These are phyloP conservation scores for Naganishia antarctica DNA, from an alignment of 768 basidiomycete genomes.

Conservation along the genomic window DNA sequence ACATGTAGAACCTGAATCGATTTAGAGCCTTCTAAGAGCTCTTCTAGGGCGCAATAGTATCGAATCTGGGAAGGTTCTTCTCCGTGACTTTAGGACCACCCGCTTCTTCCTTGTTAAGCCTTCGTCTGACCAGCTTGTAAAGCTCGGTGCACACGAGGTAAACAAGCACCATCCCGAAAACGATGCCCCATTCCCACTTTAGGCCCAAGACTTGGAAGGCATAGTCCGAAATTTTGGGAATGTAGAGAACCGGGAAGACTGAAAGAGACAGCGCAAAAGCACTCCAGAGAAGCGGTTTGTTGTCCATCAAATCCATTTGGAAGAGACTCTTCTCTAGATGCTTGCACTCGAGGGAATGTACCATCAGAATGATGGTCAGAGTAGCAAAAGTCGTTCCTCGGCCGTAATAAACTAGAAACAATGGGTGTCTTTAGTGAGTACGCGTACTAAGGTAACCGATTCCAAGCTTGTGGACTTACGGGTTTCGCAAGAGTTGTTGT, in stretches of 20 bases:
- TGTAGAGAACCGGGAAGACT: constrained; percentile 51
- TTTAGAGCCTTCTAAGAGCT: not conserved
- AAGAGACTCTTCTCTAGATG: constrained; percentile 32
- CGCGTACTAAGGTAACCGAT: not conserved
- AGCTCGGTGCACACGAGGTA: constrained; percentile 40
- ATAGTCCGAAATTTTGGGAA: constrained; percentile 46
- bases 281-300: constrained; percentile 47
- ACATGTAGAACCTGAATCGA: no score
- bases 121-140: constrained; percentile 33
- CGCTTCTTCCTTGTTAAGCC: constrained; percentile 8
- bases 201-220: constrained; percentile 49
- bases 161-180: constrained; percentile 38
- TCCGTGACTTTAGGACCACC: constrained; percentile 24
- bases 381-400: constrained; percentile 50
- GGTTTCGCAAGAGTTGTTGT: constrained; percentile 43
- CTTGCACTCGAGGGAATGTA: constrained; percentile 49
- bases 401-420: constrained; percentile 46
- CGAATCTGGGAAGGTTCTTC: constrained; percentile 25
- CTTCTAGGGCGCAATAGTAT: constrained; percentile 20
- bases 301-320: constrained; percentile 42
- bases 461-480: no score
- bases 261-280: constrained; percentile 41
- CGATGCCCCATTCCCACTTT: constrained; percentile 51
- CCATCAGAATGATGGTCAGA: constrained; percentile 48
- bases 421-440: not conserved